Evolutionary conservation across 2,329 filamentous ascomycete genomes (phyloP).

Genomic region (Ceratocystis eucalypticola): DNA sequence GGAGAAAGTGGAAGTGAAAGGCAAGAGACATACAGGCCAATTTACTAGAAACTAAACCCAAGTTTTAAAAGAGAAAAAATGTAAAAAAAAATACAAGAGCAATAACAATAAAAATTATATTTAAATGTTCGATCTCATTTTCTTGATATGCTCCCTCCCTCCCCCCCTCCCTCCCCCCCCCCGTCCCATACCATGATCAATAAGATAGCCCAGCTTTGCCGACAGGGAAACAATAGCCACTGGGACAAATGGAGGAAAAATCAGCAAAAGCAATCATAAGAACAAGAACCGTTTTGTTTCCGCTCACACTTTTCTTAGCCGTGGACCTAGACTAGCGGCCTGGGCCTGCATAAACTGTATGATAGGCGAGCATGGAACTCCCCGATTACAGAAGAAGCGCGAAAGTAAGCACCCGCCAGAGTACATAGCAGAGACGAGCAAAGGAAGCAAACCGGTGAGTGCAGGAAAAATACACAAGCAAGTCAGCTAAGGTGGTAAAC

Average conservation of each 20-base stretch:
- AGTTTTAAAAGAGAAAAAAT: neutral
- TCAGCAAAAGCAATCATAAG: neutral
- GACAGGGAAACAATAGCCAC: neutral
- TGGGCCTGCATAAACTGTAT: neutral
- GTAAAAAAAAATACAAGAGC: neutral
- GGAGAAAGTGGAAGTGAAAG: neutral
- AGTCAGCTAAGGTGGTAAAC: neutral
- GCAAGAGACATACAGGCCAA: neutral
- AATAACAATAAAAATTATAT: too few species aligned
- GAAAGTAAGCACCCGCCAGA: neutral
- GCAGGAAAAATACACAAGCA: neutral
- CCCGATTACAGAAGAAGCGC: neutral
- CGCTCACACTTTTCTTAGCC: neutral
- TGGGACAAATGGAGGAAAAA: neutral
- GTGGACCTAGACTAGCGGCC: neutral
- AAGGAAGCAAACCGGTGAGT: neutral
- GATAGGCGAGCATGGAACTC: neutral
- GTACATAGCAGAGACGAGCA: neutral
- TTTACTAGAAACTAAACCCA: neutral
- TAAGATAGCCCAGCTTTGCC: neutral
- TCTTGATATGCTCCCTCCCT: neutral
- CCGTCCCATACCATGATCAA: constrained; percentile 2
- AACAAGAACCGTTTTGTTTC: neutral
- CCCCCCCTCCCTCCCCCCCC: neutral
- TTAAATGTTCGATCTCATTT: too few species aligned